Evolutionary conservation across 352 stramenopile genomes (phyloP).

Genomic region (Globisporangium parvum): DNA sequence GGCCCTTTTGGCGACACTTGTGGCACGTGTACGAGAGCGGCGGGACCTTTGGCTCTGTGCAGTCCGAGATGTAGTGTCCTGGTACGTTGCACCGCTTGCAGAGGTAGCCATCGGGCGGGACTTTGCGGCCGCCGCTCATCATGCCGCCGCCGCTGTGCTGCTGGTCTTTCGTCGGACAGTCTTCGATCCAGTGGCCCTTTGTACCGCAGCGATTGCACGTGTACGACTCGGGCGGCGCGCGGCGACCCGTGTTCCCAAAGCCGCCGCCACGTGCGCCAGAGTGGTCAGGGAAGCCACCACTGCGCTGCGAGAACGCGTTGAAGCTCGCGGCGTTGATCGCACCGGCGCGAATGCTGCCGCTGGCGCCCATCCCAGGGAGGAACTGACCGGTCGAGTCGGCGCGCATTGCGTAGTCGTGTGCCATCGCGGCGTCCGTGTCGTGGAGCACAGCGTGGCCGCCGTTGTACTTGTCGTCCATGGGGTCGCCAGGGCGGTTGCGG

Average conservation of each 20-base stretch:
- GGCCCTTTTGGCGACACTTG: conserved; percentile 83
- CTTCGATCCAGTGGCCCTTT: conserved; percentile 85
- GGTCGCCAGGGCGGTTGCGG: conserved; percentile 90
- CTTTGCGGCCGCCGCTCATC: conserved; percentile 18
- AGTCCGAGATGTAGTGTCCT: conserved; percentile 85
- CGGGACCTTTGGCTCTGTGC: conserved; percentile 76
- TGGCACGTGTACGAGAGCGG: conserved; percentile 80
- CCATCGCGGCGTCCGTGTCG: conserved; percentile 43
- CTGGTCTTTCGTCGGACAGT: conserved; percentile 83
- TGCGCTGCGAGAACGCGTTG: conserved; percentile 47
- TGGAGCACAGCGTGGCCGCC: conserved; percentile 63
- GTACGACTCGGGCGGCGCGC: conserved; percentile 76
- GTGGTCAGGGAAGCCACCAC: conserved; percentile 14
- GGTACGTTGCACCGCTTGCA: conserved; percentile 85
- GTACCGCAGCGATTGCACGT: conserved; percentile 84
- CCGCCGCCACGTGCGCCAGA: conserved; percentile 1
- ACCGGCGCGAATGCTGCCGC: conserved; percentile 46
- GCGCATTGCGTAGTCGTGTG: conserved; percentile 15
- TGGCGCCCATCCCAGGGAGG: conserved; percentile 65
- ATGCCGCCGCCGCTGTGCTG: conserved; percentile 13
- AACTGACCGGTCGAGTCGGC: conserved; percentile 30
- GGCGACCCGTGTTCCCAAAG: conserved; percentile 24
- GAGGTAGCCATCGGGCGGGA: conserved; percentile 73
- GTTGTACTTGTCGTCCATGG: conserved; percentile 89
- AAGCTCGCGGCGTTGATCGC: conserved; percentile 72